A percentile compares a stretch with the other conserved stretches of the same genome.
Evolutionary conservation across 176 grass and related monocot species (phyloP).

Genomic region (Alopecurus myosuroides): DNA sequence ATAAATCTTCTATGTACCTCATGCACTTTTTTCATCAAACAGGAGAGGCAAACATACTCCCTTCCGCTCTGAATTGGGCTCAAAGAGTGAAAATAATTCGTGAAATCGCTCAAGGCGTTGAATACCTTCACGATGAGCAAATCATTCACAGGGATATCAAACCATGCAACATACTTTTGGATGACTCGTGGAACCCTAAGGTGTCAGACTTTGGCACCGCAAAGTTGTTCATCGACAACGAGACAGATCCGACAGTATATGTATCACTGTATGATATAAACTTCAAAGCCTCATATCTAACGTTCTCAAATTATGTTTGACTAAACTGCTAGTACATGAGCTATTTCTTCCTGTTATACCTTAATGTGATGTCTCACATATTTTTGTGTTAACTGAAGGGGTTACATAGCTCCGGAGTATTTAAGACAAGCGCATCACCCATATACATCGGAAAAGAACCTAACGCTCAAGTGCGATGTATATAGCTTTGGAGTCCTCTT

Average conservation of each 20-base stretch:
- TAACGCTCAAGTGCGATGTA: constrained; percentile 26
- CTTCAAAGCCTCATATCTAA: background rate
- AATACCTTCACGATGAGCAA: background rate
- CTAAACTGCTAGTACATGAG: background rate
- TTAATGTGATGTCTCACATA: background rate
- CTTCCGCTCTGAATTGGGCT: background rate
- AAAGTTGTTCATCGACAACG: background rate
- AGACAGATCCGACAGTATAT: background rate
- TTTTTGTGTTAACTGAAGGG: background rate
- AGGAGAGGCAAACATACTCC: background rate
- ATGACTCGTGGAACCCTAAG: background rate
- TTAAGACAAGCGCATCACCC: fast-evolving
- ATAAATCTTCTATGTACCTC: too few relatives aligned
- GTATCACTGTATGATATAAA: background rate
- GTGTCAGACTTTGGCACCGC: constrained; percentile 1
- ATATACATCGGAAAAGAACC: too few relatives aligned
- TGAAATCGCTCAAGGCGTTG: background rate
- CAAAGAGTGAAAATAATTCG: background rate
- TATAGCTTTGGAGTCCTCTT: constrained; percentile 9
- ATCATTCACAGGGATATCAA: constrained; percentile 24
- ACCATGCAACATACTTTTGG: background rate
- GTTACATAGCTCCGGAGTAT: constrained; percentile 26
- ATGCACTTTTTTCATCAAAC: too few relatives aligned
- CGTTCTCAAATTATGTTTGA: background rate
- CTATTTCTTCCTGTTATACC: too few relatives aligned